These are phyloP conservation scores for Stramenopiles sp. DNA, from an alignment of 352 stramenopile genomes.

Conservation along the genomic window DNA sequence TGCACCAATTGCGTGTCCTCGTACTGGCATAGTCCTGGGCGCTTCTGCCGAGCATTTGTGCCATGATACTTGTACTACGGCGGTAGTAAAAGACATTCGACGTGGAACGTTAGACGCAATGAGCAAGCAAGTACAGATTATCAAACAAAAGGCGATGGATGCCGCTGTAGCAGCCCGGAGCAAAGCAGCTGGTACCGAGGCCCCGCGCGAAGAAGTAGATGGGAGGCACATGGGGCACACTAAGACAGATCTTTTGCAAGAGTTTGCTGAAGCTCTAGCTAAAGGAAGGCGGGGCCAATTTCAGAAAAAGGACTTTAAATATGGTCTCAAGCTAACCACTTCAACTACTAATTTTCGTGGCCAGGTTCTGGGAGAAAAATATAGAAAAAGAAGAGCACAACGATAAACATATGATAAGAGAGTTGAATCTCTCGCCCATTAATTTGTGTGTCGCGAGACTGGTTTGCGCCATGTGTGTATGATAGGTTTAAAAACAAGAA, in stretches of 20 bases:
- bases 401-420: too few relatives aligned
- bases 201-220: background rate
- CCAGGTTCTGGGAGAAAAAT: background rate
- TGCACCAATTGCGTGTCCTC: background rate
- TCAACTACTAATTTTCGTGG: slow-evolving; percentile 3
- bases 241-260: background rate
- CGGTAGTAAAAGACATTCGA: slow-evolving; percentile 9
- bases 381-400: too few relatives aligned
- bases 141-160: background rate
- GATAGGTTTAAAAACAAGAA: too few relatives aligned
- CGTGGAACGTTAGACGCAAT: background rate
- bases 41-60: background rate
- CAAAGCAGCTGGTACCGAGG: background rate
- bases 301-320: background rate
- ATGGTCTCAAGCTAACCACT: background rate
- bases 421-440: too few relatives aligned
- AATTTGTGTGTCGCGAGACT: too few relatives aligned
- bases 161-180: background rate
- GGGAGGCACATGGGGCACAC: background rate
- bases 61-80: background rate
- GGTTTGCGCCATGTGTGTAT: too few relatives aligned
- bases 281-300: background rate
- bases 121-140: background rate
- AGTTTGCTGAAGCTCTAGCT: background rate
- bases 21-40: background rate